Evolutionary conservation across 164 flowering plant species (phyloP).

Genomic region (Buxus sempervirens): DNA sequence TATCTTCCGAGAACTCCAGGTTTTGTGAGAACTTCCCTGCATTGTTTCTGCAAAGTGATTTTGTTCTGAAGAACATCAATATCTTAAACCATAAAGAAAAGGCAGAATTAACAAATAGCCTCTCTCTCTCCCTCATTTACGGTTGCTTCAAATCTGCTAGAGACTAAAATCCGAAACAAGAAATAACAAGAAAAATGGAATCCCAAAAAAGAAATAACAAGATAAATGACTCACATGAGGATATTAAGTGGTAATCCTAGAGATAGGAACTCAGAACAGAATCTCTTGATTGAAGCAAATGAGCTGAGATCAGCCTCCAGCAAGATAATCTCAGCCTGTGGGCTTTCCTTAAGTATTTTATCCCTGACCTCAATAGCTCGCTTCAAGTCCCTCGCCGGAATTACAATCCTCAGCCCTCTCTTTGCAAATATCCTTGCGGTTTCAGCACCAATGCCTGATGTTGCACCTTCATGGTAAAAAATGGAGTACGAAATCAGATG

Average conservation of each 20-base stretch:
- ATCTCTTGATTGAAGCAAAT: slow-evolving; percentile 70
- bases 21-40: slow-evolving; percentile 81
- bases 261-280: slow-evolving; percentile 63
- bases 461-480: slow-evolving; percentile 50
- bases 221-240: slow-evolving; percentile 58
- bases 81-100: not conserved
- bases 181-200: not conserved
- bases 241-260: slow-evolving; percentile 81
- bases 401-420: slow-evolving; percentile 78
- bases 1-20: slow-evolving; percentile 88
- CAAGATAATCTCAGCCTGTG: slow-evolving; percentile 59
- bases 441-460: slow-evolving; percentile 93
- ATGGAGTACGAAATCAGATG: not conserved
- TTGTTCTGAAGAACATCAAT: not conserved
- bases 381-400: slow-evolving; percentile 77
- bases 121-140: not conserved
- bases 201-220: not conserved
- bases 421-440: slow-evolving; percentile 90
- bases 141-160: no score
- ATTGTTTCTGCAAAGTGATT: slow-evolving; percentile 70
- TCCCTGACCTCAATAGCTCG: slow-evolving; percentile 62
- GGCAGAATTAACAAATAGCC: not conserved
- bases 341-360: slow-evolving; percentile 52
- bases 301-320: slow-evolving; percentile 87
- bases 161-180: no score